Evolutionary conservation across 352 stramenopile genomes (phyloP).

Genomic region (Achlya hypogyna): DNA sequence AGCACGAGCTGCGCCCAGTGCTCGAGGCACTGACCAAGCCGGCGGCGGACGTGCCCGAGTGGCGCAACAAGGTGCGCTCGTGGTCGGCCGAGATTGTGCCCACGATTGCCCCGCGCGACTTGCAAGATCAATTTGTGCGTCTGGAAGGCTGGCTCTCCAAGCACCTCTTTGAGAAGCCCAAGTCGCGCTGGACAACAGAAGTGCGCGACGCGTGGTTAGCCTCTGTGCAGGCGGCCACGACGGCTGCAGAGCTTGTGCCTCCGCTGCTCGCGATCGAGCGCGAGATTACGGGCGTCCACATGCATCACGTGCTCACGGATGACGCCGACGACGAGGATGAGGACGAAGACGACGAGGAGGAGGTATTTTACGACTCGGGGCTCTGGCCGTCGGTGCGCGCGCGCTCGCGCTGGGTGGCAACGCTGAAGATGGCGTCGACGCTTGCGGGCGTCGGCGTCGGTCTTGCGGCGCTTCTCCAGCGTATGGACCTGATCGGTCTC

Average conservation of each 20-base stretch:
- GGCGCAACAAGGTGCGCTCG: conserved; percentile 46
- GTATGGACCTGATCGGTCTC: conserved; percentile 55
- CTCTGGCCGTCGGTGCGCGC: conserved; percentile 69
- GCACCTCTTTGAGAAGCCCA: conserved; percentile 48
- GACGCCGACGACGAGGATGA: conserved; percentile 46
- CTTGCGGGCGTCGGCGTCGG: conserved; percentile 47
- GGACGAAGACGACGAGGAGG: conserved; percentile 56
- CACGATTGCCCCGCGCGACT: conserved; percentile 34
- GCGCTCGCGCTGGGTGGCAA: conserved; percentile 58
- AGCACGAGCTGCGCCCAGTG: background rate
- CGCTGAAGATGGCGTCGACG: conserved; percentile 42
- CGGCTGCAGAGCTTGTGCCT: conserved; percentile 30
- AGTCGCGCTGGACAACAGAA: conserved; percentile 39
- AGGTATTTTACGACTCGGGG: conserved; percentile 45
- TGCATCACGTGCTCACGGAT: background rate
- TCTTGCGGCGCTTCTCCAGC: conserved; percentile 55
- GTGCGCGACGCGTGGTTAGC: conserved; percentile 39
- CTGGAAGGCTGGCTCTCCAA: conserved; percentile 54
- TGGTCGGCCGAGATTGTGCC: conserved; percentile 42
- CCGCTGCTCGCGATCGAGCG: conserved; percentile 51
- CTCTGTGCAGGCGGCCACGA: conserved; percentile 30
- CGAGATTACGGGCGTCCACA: conserved; percentile 49
- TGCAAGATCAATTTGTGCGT: conserved; percentile 46
- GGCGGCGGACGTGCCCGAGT: conserved; percentile 21
- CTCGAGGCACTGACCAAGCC: background rate